Base-by-base conservation (phyloP, 345 rosid species). In the Gossypium anomalum region DNA sequence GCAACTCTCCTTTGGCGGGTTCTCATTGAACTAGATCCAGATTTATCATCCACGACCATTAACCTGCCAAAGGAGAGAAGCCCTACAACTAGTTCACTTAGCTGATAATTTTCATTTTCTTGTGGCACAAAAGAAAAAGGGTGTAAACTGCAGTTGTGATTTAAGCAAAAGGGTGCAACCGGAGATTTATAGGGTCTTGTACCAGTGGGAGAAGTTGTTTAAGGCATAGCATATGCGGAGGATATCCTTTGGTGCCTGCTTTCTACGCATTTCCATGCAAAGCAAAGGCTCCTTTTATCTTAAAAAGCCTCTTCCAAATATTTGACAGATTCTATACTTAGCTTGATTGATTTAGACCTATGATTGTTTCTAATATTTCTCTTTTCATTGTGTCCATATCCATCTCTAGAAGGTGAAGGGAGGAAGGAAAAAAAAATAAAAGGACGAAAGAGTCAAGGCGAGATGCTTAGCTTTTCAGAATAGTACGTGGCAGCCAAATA, bases 1-100 rank as follows among this genome's bases (percentile, higher is more conserved):
- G 96, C 94, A 92, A 92, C 97, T 90, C 97, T 92, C 92, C 97
- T 90, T 92, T 90, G 93, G 97, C 92, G 55, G 82, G 78, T 80
- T 78, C 74, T 65, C 1, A 38, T 72, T 56, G 15, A 25, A 68
- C 2, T 25, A 51, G 23, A 4, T 49, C 23, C 27, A 48, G 9
- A 64, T 61, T 9, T 15, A 43, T 63, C 16, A 15, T 6, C 49
- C 5, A 57, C 13, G 61, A 68, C 9, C 38, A 25, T 13, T 60
- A 43, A 73, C 80, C 86, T 90, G 94, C 94, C 97, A 87, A 81
- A 52, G 84, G 88, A 85, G 87, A 85, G 91, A 71, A 74, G 84
- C 91, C 96, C 93, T 76, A 79, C 74, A 76, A 87, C 87, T 82
- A 63, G 61, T 83, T 87, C 86, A 83, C 96, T 90, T 82, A 88